Conservation (phyloP, 2,329 filamentous ascomycete species). For the Hymenoscyphus scutula region DNA sequence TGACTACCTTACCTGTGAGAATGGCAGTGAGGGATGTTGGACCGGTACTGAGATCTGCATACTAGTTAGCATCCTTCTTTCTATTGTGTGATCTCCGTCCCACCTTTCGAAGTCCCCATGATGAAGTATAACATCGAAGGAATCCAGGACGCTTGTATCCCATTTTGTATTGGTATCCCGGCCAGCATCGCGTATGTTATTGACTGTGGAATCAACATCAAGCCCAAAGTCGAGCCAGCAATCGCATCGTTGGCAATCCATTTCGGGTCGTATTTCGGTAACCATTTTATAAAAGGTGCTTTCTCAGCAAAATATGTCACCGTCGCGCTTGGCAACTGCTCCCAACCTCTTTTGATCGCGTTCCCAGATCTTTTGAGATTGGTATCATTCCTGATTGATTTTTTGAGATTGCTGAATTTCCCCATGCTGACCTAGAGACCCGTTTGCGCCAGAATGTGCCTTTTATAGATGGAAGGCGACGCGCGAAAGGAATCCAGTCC, state of each 20-base stretch:
- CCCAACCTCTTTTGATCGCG: not conserved
- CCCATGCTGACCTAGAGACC: conserved; percentile 6
- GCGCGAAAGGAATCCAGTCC: not conserved
- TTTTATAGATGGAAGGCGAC: not conserved
- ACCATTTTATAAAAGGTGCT: conserved; percentile 60
- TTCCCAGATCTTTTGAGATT: conserved; percentile 7
- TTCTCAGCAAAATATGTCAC: conserved; percentile 58
- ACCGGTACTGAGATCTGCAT: conserved; percentile 56
- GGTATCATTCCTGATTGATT: conserved; percentile 6
- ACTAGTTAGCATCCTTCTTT: not conserved
- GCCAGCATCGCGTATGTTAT: conserved; percentile 63
- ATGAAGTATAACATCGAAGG: conserved; percentile 56
- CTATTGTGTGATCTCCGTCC: conserved; percentile 10
- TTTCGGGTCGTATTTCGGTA: conserved; percentile 57
- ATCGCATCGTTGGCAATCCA: conserved; percentile 63
- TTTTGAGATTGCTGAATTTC: conserved; percentile 3
- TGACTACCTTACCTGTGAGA: conserved; percentile 59
- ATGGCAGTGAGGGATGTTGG: conserved; percentile 65
- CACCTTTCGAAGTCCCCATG: conserved; percentile 62
- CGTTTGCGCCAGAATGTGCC: not conserved
- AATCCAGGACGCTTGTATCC: conserved; percentile 58
- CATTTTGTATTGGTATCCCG: conserved; percentile 58
- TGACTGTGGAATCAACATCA: conserved; percentile 60
- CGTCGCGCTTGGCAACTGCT: conserved; percentile 48
- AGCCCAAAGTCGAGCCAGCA: conserved; percentile 58